phyloP scores from a whole-genome alignment of 192 early-diverging fungal genomes.

The Mortierella hygrophila region DNA sequence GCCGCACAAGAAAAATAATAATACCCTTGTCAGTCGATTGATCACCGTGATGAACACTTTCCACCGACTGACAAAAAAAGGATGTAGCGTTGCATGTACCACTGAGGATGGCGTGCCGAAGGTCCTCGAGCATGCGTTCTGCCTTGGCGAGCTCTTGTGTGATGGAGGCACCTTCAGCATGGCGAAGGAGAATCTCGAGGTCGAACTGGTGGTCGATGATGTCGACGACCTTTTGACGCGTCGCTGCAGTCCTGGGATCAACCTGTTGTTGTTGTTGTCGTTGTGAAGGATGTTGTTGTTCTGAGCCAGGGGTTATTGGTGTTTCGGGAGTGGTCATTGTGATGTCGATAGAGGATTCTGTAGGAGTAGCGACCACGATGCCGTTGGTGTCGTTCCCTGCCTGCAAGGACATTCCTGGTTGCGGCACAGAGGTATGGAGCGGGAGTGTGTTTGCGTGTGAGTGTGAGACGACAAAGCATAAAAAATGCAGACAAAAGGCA shows the following conservation, averaged over 20 bases:
- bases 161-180: conserved; percentile 76
- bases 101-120: conserved; percentile 66
- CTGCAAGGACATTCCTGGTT: conserved; percentile 17
- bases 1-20: neutral
- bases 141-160: conserved; percentile 70
- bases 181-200: conserved; percentile 79
- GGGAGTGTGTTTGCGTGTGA: neutral
- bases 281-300: neutral
- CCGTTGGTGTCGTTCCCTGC: conserved; percentile 9
- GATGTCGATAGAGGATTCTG: conserved; percentile 13
- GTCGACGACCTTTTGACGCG: conserved; percentile 60
- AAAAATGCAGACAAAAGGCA: neutral
- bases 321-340: conserved; percentile 15
- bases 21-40: neutral
- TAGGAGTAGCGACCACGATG: neutral
- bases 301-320: neutral
- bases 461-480: neutral
- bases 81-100: conserved; percentile 46
- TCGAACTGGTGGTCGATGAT: conserved; percentile 83
- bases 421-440: neutral
- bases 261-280: neutral
- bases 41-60: neutral
- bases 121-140: conserved; percentile 66
- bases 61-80: neutral
- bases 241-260: conserved; percentile 13